These are phyloP conservation scores for Ciborinia camelliae DNA, from an alignment of 2,329 filamentous ascomycete species.

Conservation along the genomic window DNA sequence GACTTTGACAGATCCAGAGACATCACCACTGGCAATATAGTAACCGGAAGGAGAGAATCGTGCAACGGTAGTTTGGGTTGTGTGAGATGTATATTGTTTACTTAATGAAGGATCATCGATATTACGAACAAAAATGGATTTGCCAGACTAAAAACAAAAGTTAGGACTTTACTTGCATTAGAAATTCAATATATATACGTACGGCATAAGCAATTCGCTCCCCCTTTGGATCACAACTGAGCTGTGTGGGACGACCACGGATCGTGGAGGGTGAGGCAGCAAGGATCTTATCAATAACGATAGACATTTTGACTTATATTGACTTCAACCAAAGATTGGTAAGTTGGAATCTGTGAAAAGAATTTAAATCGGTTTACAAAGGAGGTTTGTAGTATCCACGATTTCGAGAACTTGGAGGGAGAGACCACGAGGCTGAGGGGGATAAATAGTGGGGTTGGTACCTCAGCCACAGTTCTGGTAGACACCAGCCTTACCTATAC, in stretches of 20 bases:
- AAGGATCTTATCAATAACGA: slow-evolving; percentile 66
- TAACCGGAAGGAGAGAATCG: slow-evolving; percentile 92
- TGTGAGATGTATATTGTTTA: slow-evolving; percentile 92
- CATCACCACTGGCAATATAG: slow-evolving; percentile 91
- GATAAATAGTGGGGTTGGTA: slow-evolving; percentile 9
- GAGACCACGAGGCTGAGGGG: slow-evolving; percentile 11
- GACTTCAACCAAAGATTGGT: background rate
- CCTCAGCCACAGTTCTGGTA: background rate
- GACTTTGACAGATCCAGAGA: slow-evolving; percentile 77
- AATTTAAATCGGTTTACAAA: background rate
- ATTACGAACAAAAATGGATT: slow-evolving; percentile 92
- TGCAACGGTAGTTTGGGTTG: slow-evolving; percentile 82
- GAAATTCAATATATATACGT: slow-evolving; percentile 39
- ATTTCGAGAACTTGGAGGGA: slow-evolving; percentile 2
- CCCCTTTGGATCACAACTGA: slow-evolving; percentile 84
- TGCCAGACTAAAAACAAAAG: slow-evolving; percentile 65
- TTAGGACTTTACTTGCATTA: background rate
- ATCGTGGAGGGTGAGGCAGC: slow-evolving; percentile 80
- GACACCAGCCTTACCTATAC: background rate
- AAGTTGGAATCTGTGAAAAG: background rate
- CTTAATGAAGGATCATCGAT: slow-evolving; percentile 84
- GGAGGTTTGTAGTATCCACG: background rate
- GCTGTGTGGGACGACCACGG: slow-evolving; percentile 82
- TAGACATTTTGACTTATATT: slow-evolving; percentile 41
- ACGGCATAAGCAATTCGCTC: slow-evolving; percentile 92